Conservation (phyloP, 805 yeast species). For the Sungouiozyma ichnusensis region DNA sequence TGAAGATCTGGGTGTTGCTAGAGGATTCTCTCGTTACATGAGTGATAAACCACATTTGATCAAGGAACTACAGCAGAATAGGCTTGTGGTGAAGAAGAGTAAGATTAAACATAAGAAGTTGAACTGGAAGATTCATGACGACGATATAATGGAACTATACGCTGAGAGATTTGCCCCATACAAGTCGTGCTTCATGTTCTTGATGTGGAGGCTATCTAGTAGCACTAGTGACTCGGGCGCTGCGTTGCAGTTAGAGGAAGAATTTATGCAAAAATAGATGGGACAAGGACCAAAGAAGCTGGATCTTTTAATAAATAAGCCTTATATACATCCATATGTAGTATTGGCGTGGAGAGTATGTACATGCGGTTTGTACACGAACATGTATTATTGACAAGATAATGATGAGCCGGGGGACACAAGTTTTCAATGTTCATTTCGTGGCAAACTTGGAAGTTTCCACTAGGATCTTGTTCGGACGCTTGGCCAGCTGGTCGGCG, state of each 20-base stretch:
- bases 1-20: slow-evolving; percentile 75
- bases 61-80: slow-evolving; percentile 34
- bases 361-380: too few species aligned
- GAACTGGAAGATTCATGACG: slow-evolving; percentile 60
- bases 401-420: too few species aligned
- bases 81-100: slow-evolving; percentile 28
- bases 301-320: too few species aligned
- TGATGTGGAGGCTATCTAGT: slow-evolving; percentile 62
- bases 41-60: slow-evolving; percentile 41
- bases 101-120: slow-evolving; percentile 35
- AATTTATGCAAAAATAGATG: slow-evolving; percentile 10
- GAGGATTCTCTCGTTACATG: slow-evolving; percentile 65
- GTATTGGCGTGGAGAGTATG: not conserved
- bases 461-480: slow-evolving; percentile 21
- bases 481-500: slow-evolving; percentile 20
- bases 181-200: slow-evolving; percentile 53
- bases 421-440: too few species aligned
- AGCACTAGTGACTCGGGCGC: slow-evolving; percentile 39
- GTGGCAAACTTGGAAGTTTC: slow-evolving; percentile 29
- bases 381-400: too few species aligned
- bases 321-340: too few species aligned
- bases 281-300: too few species aligned
- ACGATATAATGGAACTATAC: slow-evolving; percentile 42
- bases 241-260: slow-evolving; percentile 22
- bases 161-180: slow-evolving; percentile 59